Percentiles rank a stretch among this genome's conserved stretches.
Conservation (phyloP, 2,329 filamentous ascomycete genomes). For the Massarina eburnea region DNA sequence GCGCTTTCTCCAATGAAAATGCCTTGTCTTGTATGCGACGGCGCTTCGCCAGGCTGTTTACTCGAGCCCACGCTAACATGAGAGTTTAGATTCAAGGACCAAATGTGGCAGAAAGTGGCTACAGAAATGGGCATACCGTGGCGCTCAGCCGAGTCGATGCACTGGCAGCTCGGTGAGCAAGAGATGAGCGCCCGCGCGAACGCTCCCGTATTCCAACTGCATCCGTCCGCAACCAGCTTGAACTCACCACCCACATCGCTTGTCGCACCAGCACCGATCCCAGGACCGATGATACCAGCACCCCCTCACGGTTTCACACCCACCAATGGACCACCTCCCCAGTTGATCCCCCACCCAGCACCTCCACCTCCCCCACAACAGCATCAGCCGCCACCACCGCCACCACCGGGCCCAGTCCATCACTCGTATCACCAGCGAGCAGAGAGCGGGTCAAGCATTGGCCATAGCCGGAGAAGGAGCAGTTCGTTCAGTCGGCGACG, state of each 20-base stretch:
- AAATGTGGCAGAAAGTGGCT: conserved; percentile 97
- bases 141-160: conserved; percentile 95
- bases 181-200: conserved; percentile 94
- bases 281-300: conserved; percentile 9
- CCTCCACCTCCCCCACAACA: conserved; percentile 21
- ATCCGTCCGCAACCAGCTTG: conserved; percentile 39
- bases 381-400: conserved; percentile 28
- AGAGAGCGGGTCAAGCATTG: conserved; percentile 35
- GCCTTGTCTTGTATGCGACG: conserved; percentile 10
- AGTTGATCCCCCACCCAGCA: conserved; percentile 33
- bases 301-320: conserved; percentile 40
- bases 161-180: conserved; percentile 91
- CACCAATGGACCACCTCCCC: conserved; percentile 37
- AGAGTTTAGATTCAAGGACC: conserved; percentile 78
- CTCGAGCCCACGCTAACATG: conserved; percentile 22
- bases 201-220: conserved; percentile 75
- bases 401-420: conserved; percentile 26
- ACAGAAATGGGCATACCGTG: conserved; percentile 95
- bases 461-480: conserved; percentile 31
- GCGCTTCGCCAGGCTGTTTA: not conserved
- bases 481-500: conserved; percentile 39
- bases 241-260: conserved; percentile 33
- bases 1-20: not conserved
- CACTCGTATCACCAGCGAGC: conserved; percentile 38
- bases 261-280: conserved; percentile 21